Evolutionary conservation across 148 eudicot genomes (phyloP), one percentile per base, ranked within the genome.

Genomic region (Vaccinium macrocarpon): DNA sequence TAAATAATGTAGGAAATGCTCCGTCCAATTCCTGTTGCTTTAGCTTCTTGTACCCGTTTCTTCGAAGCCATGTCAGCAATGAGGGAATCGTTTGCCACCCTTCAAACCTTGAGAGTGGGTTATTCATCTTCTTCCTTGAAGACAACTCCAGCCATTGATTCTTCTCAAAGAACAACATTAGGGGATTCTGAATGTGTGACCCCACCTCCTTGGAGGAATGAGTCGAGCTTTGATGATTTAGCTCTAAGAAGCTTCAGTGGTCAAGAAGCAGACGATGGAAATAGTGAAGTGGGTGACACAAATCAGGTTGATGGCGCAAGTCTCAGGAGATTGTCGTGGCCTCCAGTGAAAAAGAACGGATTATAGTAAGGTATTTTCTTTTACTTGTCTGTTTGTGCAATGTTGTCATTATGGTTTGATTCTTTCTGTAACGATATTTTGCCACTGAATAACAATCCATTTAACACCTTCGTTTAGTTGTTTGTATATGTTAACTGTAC

Each of bases 11-110:
- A 95, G 99, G 99, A 97, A 86, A 97, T 97, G 99, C 91, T 95
- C 29, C 98, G 99, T 35, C 99, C 99, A 76, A 97, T 97, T 62
- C 99, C 99, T 42, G 99, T 97, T 27, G 99, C 99, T 23, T 87
- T 97, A 77, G 99, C 99, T 82, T 97, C 99, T 62, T 95, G 99
- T 88, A 97, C 99, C 29, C 92, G 98, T 48, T 95, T 92, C 87
- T 97, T 97, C 59, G 98, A 97, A 88, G 99, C 99, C 82, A 94
- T 97, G 98, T 94, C 99, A 48, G 99, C 99, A 66, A 97, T 97
- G 99, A 93, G 99, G 77, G 99, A 97, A 81, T 97, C 99, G 25
- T 95, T 97, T 84, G 87, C 98, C 15, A 95, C 96, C 16, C 90
- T 97, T 66, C 99, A 97, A 86, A 91, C 87, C 48, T 87, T 94